Evolutionary conservation across 768 basidiomycete species (phyloP), one percentile per base, ranked within the genome.

Genomic region (Tephrocybe sp.): DNA sequence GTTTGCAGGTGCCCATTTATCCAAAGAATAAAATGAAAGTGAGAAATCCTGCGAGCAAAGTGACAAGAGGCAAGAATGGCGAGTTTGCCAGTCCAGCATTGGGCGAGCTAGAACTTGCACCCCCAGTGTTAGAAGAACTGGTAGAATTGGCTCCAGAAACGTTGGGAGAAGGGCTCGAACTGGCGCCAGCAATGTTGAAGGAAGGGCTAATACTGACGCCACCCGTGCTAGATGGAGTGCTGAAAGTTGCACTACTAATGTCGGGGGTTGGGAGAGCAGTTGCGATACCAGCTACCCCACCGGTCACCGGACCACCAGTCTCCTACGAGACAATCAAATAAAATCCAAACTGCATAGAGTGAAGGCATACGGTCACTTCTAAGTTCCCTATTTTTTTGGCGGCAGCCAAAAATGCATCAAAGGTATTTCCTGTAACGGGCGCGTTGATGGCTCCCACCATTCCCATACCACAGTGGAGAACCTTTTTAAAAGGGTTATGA

Each of bases 371-470:
- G 7, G 62, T 63, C 7, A 46, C 45, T 51, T 74, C 76, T 12
- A 44, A 60, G 16, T 22, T 2, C 5, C 72, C 75, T 30, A 73
- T 68, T 10, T 65, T 64, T 31, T 58, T 46, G 1, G 79, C 79
- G 20, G 72, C 70, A n/a, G 69, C 53, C 52, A 58, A 44, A 66
- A 72, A 80, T 4, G 63, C 63, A 13, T 63, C 68, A 56, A 68
- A 75, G 10, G 72, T 78, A 57, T 78, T 66, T 33, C 73, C 78
- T 20, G 67, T 65, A 4, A 66, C 10, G 2, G 77, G 78, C 9
- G 78, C 76, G 44, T 80, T 80, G 56, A 80, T 80, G 44, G 64
- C 70, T 53, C 72, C 76, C 20, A 78, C 76, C 76, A 79, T 75
- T 19, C 80, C 80, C 53, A 69, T 48, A 16, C 74, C 76, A 56